Percentiles rank a stretch among this genome's conserved stretches.
phyloP scores from a whole-genome alignment of 2,329 filamentous ascomycete genomes.

The Xylariaceae sp. region DNA sequence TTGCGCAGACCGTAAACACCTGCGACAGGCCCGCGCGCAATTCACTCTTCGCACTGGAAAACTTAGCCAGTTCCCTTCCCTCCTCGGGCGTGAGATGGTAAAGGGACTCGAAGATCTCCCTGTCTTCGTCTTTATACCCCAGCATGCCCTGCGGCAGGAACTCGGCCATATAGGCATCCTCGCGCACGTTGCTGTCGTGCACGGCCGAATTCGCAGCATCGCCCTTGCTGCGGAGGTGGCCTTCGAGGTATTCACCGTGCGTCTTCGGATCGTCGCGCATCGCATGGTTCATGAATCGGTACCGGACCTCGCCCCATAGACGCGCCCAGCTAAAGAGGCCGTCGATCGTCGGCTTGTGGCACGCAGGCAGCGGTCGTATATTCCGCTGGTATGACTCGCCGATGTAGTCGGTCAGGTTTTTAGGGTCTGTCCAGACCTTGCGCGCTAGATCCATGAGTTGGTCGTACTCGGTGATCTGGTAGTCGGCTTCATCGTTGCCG shows the following conservation, averaged over 20 bases:
- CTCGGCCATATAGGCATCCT: conserved; percentile 3
- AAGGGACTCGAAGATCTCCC: background rate
- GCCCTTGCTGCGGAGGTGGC: background rate
- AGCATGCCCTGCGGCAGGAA: background rate
- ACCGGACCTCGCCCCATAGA: conserved; percentile 3
- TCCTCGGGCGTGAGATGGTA: conserved; percentile 10
- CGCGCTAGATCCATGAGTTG: conserved; percentile 1
- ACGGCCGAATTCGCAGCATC: conserved; percentile 4
- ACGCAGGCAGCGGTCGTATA: background rate
- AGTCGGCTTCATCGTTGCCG: background rate
- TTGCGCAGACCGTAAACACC: conserved; percentile 1
- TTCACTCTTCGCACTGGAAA: background rate
- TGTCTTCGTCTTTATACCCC: background rate
- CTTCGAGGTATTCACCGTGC: background rate
- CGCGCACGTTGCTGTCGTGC: conserved; percentile 8
- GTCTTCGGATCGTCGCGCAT: conserved; percentile 4
- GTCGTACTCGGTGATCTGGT: background rate
- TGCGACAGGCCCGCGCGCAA: conserved; percentile 2
- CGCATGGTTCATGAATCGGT: conserved; percentile 9
- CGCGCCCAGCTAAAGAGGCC: conserved; percentile 3
- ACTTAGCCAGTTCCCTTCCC: background rate
- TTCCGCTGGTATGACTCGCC: background rate
- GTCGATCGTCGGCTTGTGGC: background rate
- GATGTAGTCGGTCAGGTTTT: background rate
- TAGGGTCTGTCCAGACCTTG: background rate